Base-by-base conservation (phyloP, 805 yeast genomes). In the Ogataea henricii region DNA sequence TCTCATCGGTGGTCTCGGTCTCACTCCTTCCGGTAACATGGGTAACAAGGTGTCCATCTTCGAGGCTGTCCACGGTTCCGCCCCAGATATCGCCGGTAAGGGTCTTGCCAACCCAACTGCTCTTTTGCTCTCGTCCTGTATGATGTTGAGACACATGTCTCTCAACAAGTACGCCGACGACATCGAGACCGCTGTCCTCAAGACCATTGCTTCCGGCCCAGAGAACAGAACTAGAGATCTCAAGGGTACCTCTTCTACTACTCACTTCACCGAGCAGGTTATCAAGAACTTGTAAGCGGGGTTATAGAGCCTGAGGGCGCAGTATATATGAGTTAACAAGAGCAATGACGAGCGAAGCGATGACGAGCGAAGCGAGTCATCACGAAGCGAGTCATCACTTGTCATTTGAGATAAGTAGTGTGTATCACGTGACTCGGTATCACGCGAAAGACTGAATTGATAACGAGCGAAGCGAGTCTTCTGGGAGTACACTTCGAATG, bases 41-140 rank as follows among this genome's bases (percentile, higher is more conserved):
- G 99, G 99, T 78, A 89, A 89, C 79, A 85, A 88, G 70, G 96
- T 92, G 55, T 89, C 97, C 48, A 92, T 94, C 69, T 94, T 94
- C 71, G 99, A 94, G 82, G 99, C 99, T 57, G 99, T 94, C 66
- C 99, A 94, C 73, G 99, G 99, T 71, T 91, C 98, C 49, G 99
- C 99, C 55, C 99, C 99, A 62, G 99, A 94, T 72, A 94, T 94
- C 66, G 98, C 98, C 54, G 99, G 99, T 68, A 89, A 94, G 81
- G 95, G 96, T 69, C 82, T 89, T 70, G 99, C 99, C 57, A 94
- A 94, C 83, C 99, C 99, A 76, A 94, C 99, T 53, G 99, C 99
- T 48, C 75, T 94, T 68, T 79, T 94, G 70, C 81, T 94, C 68
- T 89, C 97, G 43, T 92, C 98, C 39, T 89, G 91, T 68, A 94